Evolutionary conservation across 1,139 yeast genomes (phyloP).

Genomic region (Williopsis jadinii): DNA sequence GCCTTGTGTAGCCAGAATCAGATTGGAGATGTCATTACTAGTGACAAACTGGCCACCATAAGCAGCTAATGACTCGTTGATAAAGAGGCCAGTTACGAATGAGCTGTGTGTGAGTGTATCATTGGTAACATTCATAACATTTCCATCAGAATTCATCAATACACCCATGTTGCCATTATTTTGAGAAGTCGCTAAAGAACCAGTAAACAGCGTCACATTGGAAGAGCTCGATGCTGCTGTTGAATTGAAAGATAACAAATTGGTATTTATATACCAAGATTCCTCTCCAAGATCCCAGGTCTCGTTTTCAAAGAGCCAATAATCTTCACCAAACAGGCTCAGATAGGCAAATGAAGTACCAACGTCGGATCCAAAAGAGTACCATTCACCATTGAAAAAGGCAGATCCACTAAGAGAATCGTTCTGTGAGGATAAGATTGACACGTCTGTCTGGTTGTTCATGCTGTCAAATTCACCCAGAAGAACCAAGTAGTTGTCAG

Average conservation of each 20-base stretch:
- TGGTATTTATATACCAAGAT: constrained; percentile 18
- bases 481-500: constrained; percentile 27
- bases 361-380: constrained; percentile 15
- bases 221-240: constrained; percentile 24
- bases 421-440: constrained; percentile 3
- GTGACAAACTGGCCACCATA: constrained; percentile 46
- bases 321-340: constrained; percentile 22
- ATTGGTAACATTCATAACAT: constrained; percentile 13
- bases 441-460: constrained; percentile 17
- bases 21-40: constrained; percentile 27
- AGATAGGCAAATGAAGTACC: constrained; percentile 16
- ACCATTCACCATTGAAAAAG: constrained; percentile 27
- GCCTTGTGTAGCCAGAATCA: constrained; percentile 28
- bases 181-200: constrained; percentile 15
- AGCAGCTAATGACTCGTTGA: constrained; percentile 44
- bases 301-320: constrained; percentile 16
- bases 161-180: constrained; percentile 12
- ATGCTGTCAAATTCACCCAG: constrained; percentile 33
- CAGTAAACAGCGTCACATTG: constrained; percentile 16
- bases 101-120: constrained; percentile 9
- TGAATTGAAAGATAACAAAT: constrained; percentile 22
- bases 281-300: constrained; percentile 20
- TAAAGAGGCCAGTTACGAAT: constrained; percentile 25
- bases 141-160: constrained; percentile 8
- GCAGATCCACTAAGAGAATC: constrained; percentile 16